Conservation (phyloP, 306 rosid species). For the Lithocarpus polystachyus region DNA sequence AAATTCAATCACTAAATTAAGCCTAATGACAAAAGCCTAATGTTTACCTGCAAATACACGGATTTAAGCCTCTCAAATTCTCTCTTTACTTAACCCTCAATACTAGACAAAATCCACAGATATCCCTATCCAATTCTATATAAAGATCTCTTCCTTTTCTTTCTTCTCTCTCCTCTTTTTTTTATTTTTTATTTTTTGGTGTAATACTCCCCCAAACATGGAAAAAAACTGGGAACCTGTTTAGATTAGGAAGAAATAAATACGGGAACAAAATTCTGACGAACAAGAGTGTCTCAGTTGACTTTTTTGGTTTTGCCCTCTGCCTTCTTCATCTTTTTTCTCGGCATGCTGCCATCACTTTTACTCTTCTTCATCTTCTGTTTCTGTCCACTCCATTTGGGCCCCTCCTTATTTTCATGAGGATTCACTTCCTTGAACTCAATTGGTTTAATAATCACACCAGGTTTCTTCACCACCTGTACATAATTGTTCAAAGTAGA, state of each 20-base stretch:
- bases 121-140: not conserved
- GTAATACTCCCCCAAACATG: not conserved
- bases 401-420: constrained; percentile 41
- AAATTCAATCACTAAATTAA: not conserved
- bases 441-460: constrained; percentile 73
- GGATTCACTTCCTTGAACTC: constrained; percentile 69
- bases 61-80: not conserved
- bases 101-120: not conserved
- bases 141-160: not conserved
- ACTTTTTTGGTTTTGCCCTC: constrained; percentile 5
- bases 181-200: not conserved
- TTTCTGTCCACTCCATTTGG: constrained; percentile 41
- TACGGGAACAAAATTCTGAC: not conserved
- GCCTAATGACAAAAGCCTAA: not conserved
- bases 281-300: not conserved
- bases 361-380: constrained; percentile 34
- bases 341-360: constrained; percentile 29
- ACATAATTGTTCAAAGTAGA: constrained; percentile 6
- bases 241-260: not conserved
- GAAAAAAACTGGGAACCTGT: constrained; percentile 27
- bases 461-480: constrained; percentile 86
- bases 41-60: not conserved
- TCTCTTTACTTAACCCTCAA: not conserved
- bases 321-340: constrained; percentile 35
- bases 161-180: not conserved